These are phyloP conservation scores for Penicillium sp. DNA, from an alignment of 2,329 filamentous ascomycete species.

Conservation along the genomic window DNA sequence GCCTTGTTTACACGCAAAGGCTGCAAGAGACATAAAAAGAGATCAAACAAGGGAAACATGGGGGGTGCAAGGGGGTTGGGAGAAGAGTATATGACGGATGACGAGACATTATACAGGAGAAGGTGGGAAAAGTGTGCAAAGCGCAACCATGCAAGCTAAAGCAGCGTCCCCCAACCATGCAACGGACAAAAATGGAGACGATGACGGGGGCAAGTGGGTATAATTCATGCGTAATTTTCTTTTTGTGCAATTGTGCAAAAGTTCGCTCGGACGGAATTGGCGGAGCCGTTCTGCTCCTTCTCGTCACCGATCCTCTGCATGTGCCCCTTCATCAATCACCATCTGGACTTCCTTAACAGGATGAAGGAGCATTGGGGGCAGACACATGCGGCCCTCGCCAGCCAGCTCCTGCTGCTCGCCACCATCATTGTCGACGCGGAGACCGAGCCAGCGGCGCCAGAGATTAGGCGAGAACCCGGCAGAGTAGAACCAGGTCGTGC, in stretches of 20 bases:
- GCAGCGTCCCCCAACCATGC: slow-evolving; percentile 7
- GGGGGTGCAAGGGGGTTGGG: not conserved
- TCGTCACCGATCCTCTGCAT: slow-evolving; percentile 24
- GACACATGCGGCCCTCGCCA: slow-evolving; percentile 83
- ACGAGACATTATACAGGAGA: slow-evolving; percentile 23
- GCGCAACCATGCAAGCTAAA: slow-evolving; percentile 16
- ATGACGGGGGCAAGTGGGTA: not conserved
- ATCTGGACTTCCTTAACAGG: slow-evolving; percentile 76
- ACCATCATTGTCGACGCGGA: slow-evolving; percentile 75
- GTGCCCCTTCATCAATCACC: slow-evolving; percentile 44
- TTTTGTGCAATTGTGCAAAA: not conserved
- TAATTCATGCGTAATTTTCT: not conserved
- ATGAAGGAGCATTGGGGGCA: slow-evolving; percentile 86
- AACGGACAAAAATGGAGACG: not conserved
- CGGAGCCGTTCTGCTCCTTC: not conserved
- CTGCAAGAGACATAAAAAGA: slow-evolving; percentile 8
- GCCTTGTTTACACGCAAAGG: not conserved
- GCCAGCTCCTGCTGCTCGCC: slow-evolving; percentile 74
- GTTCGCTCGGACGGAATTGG: not conserved
- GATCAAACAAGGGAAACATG: not conserved
- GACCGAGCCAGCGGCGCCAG: slow-evolving; percentile 83
- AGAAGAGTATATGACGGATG: slow-evolving; percentile 6
- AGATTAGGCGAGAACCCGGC: slow-evolving; percentile 78
- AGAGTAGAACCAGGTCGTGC: slow-evolving; percentile 91
- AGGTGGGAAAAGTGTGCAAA: slow-evolving; percentile 1